Evolutionary conservation across 1,284 basidiomycete genomes (phyloP), one percentile per base, ranked within the genome.

Genomic region (Cryptococcus sp.): DNA sequence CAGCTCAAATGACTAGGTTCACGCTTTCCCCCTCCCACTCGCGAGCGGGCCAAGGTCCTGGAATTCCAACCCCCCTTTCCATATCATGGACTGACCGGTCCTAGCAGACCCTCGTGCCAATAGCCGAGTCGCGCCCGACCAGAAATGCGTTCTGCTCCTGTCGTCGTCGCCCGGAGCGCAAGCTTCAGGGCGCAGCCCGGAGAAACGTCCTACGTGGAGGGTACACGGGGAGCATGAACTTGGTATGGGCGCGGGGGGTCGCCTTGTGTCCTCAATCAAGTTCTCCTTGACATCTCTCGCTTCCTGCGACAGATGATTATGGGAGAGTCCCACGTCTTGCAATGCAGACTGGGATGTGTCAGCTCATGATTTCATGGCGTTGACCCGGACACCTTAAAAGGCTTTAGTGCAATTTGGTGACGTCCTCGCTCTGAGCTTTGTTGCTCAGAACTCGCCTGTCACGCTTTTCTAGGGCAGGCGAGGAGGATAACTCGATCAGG

Each of bases 401-500:
- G 74, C 77, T 79, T 79, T 75, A 79, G 78, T 79, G 78, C 77
- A 79, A 79, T 79, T 79, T 79, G 73, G 78, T 78, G 78, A 77
- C 78, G 74, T 76, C 68, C 61, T 66, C 57, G 19, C 41, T 22
- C n/a, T 45, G 15, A n/a, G 22, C 22, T 50, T 51, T 41, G 17
- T 19, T 31, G 11, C 47, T 46, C 23, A 35, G 40, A 27, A 42
- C 41, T 46, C 55, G 59, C 52, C 44, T 56, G 27, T 41, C 59
- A 44, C 25, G 20, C 31, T 54, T 57, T 23, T 55, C 53, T 35
- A 38, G 42, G 19, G 17, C 16, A 53, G 53, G 31, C 47, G 60
- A 56, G 62, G 66, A 65, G 64, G 75, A 76, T 74, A 79, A 79
- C 78, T 78, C 78, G 76, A 79, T 79, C 78, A 79, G 78, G 78